A percentile compares a stretch with the other conserved stretches of the same genome.
These are phyloP conservation scores for Cladophialophora psammophila DNA, from an alignment of 2,329 filamentous ascomycete species.

Conservation along the genomic window DNA sequence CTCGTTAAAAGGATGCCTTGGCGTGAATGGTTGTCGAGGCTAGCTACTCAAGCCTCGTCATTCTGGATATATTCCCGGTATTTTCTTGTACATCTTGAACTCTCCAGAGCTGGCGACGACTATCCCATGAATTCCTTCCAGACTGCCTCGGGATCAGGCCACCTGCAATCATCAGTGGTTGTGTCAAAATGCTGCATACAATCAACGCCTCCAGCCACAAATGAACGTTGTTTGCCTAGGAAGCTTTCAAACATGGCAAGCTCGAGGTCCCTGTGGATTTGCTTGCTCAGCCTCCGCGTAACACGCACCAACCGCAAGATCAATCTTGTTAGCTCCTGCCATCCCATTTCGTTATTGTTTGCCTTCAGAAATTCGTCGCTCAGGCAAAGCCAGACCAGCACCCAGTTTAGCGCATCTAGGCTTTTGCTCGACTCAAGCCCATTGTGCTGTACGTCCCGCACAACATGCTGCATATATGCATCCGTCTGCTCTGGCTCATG, in stretches of 20 bases:
- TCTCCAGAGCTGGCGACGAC: background rate
- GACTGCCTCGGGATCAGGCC: background rate
- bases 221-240: background rate
- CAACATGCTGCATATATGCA: background rate
- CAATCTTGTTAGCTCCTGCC: background rate
- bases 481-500: conserved; percentile 3
- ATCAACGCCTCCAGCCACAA: background rate
- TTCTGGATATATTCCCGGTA: too few species aligned
- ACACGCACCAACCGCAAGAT: background rate
- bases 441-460: background rate
- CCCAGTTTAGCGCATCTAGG: background rate
- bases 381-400: background rate
- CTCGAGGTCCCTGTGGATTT: background rate
- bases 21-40: too few species aligned
- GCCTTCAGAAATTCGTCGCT: background rate
- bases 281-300: background rate
- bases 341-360: background rate
- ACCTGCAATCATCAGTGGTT: background rate
- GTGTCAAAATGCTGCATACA: background rate
- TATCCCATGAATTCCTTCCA: background rate
- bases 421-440: background rate
- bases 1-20: too few species aligned
- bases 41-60: too few species aligned
- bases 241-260: background rate
- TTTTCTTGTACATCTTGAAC: background rate